Evolutionary conservation across 2,329 filamentous ascomycete genomes (phyloP).

Genomic region (Neopestalotiopsis sp.): DNA sequence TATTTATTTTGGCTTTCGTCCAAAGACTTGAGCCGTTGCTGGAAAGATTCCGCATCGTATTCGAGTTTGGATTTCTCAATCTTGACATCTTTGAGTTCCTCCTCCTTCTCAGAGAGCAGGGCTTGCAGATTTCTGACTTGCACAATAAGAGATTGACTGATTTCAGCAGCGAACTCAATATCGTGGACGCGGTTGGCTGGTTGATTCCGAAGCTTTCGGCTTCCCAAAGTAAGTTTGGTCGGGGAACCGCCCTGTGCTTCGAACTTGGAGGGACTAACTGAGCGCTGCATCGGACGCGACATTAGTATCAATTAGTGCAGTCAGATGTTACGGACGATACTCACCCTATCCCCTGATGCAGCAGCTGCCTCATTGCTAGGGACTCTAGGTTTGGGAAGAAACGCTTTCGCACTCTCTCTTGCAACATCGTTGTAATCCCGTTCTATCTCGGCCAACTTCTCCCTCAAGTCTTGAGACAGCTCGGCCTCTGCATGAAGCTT

Average conservation of each 20-base stretch:
- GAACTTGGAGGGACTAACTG: conserved; percentile 77
- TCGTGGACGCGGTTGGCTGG: conserved; percentile 88
- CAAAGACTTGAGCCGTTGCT: conserved; percentile 78
- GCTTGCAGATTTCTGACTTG: conserved; percentile 91
- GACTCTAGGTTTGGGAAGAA: conserved; percentile 83
- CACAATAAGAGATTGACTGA: conserved; percentile 91
- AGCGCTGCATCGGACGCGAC: conserved; percentile 53
- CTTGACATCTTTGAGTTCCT: conserved; percentile 76
- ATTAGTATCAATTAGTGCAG: conserved; percentile 13
- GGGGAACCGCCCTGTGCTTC: conserved; percentile 84
- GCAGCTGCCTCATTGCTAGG: conserved; percentile 68
- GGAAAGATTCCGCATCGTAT: conserved; percentile 78
- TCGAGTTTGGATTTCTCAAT: conserved; percentile 81
- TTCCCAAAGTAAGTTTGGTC: conserved; percentile 86
- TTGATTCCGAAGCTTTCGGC: conserved; percentile 88
- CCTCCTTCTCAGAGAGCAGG: conserved; percentile 85
- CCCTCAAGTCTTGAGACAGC: conserved; percentile 80
- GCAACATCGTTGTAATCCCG: conserved; percentile 95
- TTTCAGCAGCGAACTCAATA: conserved; percentile 97
- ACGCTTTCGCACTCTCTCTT: conserved; percentile 84
- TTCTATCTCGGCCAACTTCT: conserved; percentile 85
- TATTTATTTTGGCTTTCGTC: conserved; percentile 96
- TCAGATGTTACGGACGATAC: conserved; percentile 26
- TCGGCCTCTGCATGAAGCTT: conserved; percentile 76
- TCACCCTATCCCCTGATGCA: conserved; percentile 58